A percentile compares a stretch with the other conserved stretches of the same genome.
Evolutionary conservation across 2,329 filamentous ascomycete species (phyloP).

Genomic region (Fusarium humuli): DNA sequence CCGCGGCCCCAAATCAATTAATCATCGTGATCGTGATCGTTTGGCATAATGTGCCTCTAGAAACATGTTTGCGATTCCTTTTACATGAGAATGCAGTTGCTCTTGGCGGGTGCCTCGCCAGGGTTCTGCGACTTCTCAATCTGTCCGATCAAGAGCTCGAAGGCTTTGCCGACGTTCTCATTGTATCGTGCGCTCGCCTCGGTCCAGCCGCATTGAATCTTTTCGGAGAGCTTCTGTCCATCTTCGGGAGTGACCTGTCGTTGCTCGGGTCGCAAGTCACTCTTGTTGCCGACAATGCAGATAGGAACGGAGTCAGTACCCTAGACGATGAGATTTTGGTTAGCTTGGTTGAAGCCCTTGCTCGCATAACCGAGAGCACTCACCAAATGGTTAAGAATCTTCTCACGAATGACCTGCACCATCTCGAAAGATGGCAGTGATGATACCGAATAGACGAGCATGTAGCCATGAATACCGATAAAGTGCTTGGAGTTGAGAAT

Average conservation of each 20-base stretch:
- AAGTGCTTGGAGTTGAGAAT: slow-evolving; percentile 99
- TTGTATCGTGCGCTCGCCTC: slow-evolving; percentile 95
- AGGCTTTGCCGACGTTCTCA: slow-evolving; percentile 91
- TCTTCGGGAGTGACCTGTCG: slow-evolving; percentile 90
- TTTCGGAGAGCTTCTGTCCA: slow-evolving; percentile 84
- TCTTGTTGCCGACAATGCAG: slow-evolving; percentile 97
- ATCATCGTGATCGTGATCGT: slow-evolving; percentile 23
- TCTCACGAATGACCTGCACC: slow-evolving; percentile 94
- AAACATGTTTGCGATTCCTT: background rate
- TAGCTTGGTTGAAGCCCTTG: background rate
- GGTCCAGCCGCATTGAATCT: slow-evolving; percentile 92
- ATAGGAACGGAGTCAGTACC: slow-evolving; percentile 93
- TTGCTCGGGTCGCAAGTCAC: slow-evolving; percentile 90
- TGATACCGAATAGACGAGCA: slow-evolving; percentile 98
- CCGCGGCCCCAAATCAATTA: slow-evolving; percentile 23
- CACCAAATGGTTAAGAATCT: slow-evolving; percentile 96
- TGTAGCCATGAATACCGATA: slow-evolving; percentile 98
- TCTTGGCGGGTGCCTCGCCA: slow-evolving; percentile 80
- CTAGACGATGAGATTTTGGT: slow-evolving; percentile 57
- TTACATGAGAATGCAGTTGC: slow-evolving; percentile 89
- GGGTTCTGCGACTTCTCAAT: slow-evolving; percentile 96
- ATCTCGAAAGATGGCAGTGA: slow-evolving; percentile 97
- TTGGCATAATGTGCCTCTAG: slow-evolving; percentile 9
- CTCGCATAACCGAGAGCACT: slow-evolving; percentile 48
- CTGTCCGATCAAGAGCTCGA: slow-evolving; percentile 93